phyloP scores from a whole-genome alignment of 2,329 filamentous ascomycete species.

The Hawksworthiomyces lignivorus region DNA sequence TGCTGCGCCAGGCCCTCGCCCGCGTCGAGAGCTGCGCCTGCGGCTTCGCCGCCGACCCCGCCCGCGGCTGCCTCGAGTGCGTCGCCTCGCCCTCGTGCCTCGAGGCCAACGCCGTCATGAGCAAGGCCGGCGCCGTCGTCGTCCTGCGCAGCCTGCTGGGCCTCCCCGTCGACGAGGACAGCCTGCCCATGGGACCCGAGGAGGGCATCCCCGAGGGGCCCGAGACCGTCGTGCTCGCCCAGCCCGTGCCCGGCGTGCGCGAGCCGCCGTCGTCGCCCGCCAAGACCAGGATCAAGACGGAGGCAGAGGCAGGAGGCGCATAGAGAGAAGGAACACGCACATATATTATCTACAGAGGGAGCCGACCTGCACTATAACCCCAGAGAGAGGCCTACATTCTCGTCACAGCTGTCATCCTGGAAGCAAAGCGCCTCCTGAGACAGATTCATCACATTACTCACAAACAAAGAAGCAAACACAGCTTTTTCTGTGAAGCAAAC shows the following conservation, averaged over 20 bases:
- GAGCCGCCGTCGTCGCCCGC: too few species aligned
- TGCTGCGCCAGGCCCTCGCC: conserved; percentile 68
- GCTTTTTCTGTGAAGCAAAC: too few species aligned
- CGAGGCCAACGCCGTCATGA: conserved; percentile 86
- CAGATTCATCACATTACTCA: too few species aligned
- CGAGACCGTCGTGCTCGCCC: conserved; percentile 73
- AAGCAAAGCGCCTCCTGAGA: too few species aligned
- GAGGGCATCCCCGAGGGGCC: conserved; percentile 60
- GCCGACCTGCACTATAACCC: too few species aligned
- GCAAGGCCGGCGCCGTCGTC: conserved; percentile 78
- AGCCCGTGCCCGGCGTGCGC: conserved; percentile 45
- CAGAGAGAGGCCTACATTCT: too few species aligned
- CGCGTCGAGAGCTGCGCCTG: conserved; percentile 69
- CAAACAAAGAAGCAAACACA: too few species aligned
- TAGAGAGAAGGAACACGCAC: too few species aligned
- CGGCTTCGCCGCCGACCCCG: conserved; percentile 59
- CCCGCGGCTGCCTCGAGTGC: conserved; percentile 91
- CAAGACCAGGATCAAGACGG: too few species aligned
- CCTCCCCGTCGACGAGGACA: conserved; percentile 71
- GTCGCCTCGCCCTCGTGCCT: conserved; percentile 79
- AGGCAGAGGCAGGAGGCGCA: too few species aligned
- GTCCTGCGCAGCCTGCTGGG: conserved; percentile 70
- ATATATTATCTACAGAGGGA: too few species aligned
- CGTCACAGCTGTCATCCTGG: too few species aligned
- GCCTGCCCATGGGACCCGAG: conserved; percentile 79